These are phyloP conservation scores for Phaeosphaeriaceae sp. DNA, from an alignment of 2,329 filamentous ascomycete genomes.

Conservation along the genomic window DNA sequence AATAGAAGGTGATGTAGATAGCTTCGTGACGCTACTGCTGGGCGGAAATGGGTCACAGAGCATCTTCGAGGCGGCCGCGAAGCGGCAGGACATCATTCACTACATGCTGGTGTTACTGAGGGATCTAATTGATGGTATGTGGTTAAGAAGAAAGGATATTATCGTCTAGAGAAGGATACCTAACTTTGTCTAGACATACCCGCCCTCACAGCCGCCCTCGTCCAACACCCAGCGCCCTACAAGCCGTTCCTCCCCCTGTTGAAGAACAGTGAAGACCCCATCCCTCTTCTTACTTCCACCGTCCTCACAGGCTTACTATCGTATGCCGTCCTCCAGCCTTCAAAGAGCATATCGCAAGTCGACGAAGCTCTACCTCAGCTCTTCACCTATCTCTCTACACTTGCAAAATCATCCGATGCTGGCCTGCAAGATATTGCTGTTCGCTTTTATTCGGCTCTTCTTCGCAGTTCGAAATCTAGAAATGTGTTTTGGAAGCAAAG, in stretches of 20 bases:
- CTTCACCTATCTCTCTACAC: conserved; percentile 82
- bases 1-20: conserved; percentile 78
- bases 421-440: conserved; percentile 95
- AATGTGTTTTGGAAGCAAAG: conserved; percentile 90
- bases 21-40: conserved; percentile 80
- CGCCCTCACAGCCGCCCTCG: conserved; percentile 75
- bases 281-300: conserved; percentile 87
- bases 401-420: conserved; percentile 85
- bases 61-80: conserved; percentile 80
- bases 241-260: conserved; percentile 85
- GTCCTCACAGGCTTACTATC: conserved; percentile 83
- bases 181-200: conserved; percentile 69
- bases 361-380: conserved; percentile 80
- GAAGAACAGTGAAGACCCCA: conserved; percentile 83
- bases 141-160: conserved; percentile 7
- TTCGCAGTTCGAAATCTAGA: conserved; percentile 76
- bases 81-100: conserved; percentile 89
- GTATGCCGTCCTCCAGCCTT: conserved; percentile 64
- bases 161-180: background rate
- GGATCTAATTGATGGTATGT: conserved; percentile 82
- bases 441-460: conserved; percentile 83
- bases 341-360: conserved; percentile 66
- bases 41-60: conserved; percentile 70
- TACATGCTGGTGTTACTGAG: conserved; percentile 90
- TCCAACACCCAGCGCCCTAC: conserved; percentile 72